Conservation (phyloP, 1,139 yeast species). For the Kodamaea anthophila region DNA sequence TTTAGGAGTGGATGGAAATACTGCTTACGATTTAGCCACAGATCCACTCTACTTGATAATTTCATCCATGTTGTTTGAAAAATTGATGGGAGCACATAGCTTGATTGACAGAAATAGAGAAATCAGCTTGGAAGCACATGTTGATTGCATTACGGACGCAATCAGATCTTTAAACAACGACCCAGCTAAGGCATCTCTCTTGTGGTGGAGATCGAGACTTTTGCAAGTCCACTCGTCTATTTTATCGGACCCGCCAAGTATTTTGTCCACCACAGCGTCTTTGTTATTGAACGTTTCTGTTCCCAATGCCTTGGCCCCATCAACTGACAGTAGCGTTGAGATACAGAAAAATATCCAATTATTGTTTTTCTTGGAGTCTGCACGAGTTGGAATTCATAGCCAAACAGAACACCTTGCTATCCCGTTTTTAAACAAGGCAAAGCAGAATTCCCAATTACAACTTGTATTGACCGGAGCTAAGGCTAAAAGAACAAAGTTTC, state of each 20-base stretch:
- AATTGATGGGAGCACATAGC: constrained; percentile 31
- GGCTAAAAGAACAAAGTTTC: constrained; percentile 84
- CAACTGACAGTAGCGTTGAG: constrained; percentile 18
- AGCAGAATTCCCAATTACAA: constrained; percentile 51
- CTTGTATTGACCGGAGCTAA: constrained; percentile 79
- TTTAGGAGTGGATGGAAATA: constrained; percentile 54
- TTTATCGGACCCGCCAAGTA: constrained; percentile 51
- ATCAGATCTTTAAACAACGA: constrained; percentile 11
- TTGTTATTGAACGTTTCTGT: constrained; percentile 30
- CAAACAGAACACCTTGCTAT: constrained; percentile 53
- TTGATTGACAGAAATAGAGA: constrained; percentile 16
- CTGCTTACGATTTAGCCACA: constrained; percentile 53
- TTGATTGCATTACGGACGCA: constrained; percentile 14
- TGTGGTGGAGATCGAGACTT: constrained; percentile 73
- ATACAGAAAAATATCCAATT: constrained; percentile 35
- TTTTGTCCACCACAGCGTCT: constrained; percentile 37
- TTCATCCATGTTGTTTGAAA: constrained; percentile 47
- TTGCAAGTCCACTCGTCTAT: constrained; percentile 57
- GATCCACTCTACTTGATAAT: constrained; percentile 49
- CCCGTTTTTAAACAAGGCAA: constrained; percentile 48
- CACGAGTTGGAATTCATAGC: constrained; percentile 57
- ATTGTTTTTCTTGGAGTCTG: constrained; percentile 56
- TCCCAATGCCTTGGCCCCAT: constrained; percentile 25
- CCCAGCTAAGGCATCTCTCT: constrained; percentile 39
- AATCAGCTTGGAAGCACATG: constrained; percentile 17